Evolutionary conservation across 495 filamentous ascomycete species (phyloP).

Genomic region (Neurospora africana): DNA sequence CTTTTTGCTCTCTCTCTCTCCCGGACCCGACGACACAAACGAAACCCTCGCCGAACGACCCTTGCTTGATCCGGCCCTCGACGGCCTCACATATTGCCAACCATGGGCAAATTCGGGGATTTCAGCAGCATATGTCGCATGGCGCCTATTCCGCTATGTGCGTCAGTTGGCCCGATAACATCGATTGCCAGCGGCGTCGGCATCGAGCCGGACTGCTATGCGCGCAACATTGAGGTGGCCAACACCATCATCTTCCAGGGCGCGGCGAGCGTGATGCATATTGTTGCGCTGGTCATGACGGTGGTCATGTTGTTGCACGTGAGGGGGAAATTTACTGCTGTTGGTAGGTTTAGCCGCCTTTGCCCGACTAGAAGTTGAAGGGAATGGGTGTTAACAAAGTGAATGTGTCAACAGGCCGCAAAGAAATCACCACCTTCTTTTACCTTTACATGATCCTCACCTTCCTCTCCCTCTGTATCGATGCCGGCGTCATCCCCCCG

Average conservation of each 20-base stretch:
- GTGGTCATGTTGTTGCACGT: conserved; percentile 96
- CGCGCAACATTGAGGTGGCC: conserved; percentile 87
- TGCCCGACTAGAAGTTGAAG: not conserved
- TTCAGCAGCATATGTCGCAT: conserved; percentile 80
- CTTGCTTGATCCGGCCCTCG: not conserved
- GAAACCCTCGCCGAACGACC: not conserved
- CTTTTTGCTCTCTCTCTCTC: not conserved
- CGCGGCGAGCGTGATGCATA: conserved; percentile 85
- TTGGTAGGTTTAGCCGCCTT: conserved; percentile 56
- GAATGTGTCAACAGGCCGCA: conserved; percentile 58
- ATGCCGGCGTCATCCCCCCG: conserved; percentile 85
- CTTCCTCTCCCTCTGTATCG: conserved; percentile 78
- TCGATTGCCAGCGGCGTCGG: conserved; percentile 58
- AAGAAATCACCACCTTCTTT: conserved; percentile 97
- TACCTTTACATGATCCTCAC: conserved; percentile 91
- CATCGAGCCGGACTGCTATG: conserved; percentile 85
- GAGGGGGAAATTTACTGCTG: conserved; percentile 93
- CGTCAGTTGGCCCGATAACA: conserved; percentile 58
- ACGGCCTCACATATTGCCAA: conserved; percentile 12
- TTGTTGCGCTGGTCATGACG: conserved; percentile 83
- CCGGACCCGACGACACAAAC: not conserved
- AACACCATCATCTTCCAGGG: conserved; percentile 98
- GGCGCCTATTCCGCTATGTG: conserved; percentile 76
- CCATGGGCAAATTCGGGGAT: conserved; percentile 77
- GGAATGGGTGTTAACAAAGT: conserved; percentile 1